Evolutionary conservation across 2,329 filamentous ascomycete species (phyloP).

Genomic region (Emmonsia crescens): DNA sequence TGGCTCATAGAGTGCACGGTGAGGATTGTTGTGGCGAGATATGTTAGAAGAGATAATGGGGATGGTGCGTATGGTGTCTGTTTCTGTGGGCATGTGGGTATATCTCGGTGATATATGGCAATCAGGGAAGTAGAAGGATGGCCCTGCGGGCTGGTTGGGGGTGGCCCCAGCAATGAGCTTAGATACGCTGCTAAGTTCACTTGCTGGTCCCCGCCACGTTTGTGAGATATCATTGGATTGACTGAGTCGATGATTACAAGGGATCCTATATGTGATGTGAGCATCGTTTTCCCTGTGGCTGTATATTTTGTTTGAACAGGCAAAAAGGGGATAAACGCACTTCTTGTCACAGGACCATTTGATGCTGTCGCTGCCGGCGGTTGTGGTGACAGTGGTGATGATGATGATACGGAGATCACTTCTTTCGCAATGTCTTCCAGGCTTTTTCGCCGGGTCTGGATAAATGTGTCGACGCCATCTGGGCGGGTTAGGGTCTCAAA

Average conservation of each 20-base stretch:
- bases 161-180: conserved; percentile 54
- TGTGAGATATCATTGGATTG: conserved; percentile 46
- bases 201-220: conserved; percentile 33
- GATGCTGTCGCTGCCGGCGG: background rate
- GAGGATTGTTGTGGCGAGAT: conserved; percentile 82
- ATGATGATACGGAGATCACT: conserved; percentile 36
- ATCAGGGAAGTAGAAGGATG: conserved; percentile 54
- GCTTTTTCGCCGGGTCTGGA: conserved; percentile 52
- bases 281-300: conserved; percentile 5
- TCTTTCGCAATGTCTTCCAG: conserved; percentile 49
- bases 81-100: conserved; percentile 43
- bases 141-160: conserved; percentile 16
- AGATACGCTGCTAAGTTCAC: conserved; percentile 57
- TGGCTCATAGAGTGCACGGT: conserved; percentile 63
- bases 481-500: conserved; percentile 62
- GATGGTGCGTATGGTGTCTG: conserved; percentile 44
- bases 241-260: conserved; percentile 74
- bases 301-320: background rate
- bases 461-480: conserved; percentile 53
- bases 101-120: conserved; percentile 71
- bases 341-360: conserved; percentile 1
- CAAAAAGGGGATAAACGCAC: background rate
- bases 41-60: conserved; percentile 61
- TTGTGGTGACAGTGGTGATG: background rate
- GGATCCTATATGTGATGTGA: conserved; percentile 42